Conservation (phyloP, 2,329 filamentous ascomycete genomes). For the Madurella fahalii region DNA sequence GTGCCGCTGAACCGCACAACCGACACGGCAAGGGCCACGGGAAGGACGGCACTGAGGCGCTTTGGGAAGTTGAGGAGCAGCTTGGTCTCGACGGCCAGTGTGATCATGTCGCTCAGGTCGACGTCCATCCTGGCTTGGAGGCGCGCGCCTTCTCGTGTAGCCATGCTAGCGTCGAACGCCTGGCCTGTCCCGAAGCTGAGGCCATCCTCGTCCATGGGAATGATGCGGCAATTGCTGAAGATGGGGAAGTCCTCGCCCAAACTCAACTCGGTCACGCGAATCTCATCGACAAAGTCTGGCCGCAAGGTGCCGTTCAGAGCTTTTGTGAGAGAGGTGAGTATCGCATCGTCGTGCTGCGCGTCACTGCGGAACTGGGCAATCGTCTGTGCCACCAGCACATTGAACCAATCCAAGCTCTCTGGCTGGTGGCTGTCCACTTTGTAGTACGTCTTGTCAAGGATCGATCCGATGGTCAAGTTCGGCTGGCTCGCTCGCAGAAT, state of each 20-base stretch:
- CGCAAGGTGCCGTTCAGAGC: conserved; percentile 82
- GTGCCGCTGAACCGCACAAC: conserved; percentile 95
- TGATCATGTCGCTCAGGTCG: conserved; percentile 93
- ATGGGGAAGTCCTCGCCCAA: conserved; percentile 97
- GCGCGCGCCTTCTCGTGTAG: conserved; percentile 62
- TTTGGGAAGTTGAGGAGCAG: conserved; percentile 93
- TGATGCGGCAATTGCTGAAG: conserved; percentile 95
- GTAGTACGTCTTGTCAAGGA: conserved; percentile 96
- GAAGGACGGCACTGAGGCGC: conserved; percentile 79
- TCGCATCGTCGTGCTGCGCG: conserved; percentile 85
- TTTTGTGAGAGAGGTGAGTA: conserved; percentile 78
- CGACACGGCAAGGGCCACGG: conserved; percentile 85
- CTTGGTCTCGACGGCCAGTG: conserved; percentile 89
- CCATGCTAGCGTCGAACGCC: conserved; percentile 49
- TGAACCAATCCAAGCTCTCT: conserved; percentile 98
- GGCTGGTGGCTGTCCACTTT: conserved; percentile 94
- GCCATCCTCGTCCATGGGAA: conserved; percentile 81
- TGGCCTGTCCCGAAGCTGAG: conserved; percentile 49
- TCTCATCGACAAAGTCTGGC: conserved; percentile 89
- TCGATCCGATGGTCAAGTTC: conserved; percentile 83
- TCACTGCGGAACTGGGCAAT: conserved; percentile 93
- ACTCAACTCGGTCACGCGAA: conserved; percentile 88
- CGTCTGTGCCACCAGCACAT: conserved; percentile 92
- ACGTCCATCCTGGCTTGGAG: conserved; percentile 96
- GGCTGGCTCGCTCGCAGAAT: conserved; percentile 66